Percentiles rank a stretch among this genome's conserved stretches.
These are phyloP conservation scores for Solanum etuberosum DNA, from an alignment of 257 asterid genomes.

Conservation along the genomic window DNA sequence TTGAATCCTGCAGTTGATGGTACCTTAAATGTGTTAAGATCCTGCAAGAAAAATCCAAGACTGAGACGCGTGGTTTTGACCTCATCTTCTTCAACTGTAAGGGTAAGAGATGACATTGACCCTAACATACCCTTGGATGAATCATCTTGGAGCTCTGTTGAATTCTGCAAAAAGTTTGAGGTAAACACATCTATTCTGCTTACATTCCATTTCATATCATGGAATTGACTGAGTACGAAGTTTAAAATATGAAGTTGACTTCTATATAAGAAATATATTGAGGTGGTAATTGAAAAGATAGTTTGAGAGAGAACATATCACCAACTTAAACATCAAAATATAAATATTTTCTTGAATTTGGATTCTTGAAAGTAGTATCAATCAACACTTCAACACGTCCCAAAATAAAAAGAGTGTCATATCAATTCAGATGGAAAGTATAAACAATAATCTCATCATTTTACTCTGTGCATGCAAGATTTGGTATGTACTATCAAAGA, in stretches of 20 bases:
- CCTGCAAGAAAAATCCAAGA: conserved; percentile 60
- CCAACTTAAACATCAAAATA: not conserved
- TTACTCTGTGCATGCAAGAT: conserved; percentile 15
- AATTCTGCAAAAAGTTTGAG: conserved; percentile 53
- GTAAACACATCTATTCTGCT: conserved; percentile 8
- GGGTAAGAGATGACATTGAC: conserved; percentile 51
- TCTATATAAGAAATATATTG: not conserved
- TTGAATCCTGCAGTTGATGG: conserved; percentile 86
- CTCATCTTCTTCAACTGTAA: conserved; percentile 77
- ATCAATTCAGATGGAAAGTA: not conserved
- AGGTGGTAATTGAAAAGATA: not conserved
- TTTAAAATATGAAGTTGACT: not conserved
- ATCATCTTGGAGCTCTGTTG: conserved; percentile 74
- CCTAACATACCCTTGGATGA: conserved; percentile 51
- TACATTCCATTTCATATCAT: not conserved
- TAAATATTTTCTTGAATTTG: not conserved
- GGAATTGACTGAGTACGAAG: not conserved
- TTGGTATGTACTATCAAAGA: conserved; percentile 82
- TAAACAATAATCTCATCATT: not conserved
- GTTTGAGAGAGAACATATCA: not conserved
- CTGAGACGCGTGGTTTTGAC: conserved; percentile 77
- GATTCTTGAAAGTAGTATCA: not conserved
- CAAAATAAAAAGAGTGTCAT: not conserved
- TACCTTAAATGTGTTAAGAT: conserved; percentile 68
- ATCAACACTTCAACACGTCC: not conserved